phyloP scores from a whole-genome alignment of 495 filamentous ascomycete genomes.

The Pyronema domesticum region DNA sequence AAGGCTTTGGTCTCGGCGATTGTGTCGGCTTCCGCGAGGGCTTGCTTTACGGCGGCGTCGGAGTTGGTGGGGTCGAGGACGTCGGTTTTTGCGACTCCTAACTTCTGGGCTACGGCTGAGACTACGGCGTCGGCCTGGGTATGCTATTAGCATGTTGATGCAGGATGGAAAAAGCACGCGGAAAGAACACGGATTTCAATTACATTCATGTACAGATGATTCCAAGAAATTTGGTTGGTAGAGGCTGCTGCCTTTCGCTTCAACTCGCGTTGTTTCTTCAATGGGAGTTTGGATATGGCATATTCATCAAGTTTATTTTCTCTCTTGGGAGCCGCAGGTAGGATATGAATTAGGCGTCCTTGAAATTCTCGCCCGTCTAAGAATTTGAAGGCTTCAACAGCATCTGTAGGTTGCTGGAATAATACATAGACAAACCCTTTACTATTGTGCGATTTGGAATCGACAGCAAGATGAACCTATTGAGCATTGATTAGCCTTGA shows the following conservation, averaged over 20 bases:
- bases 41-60: constrained; percentile 87
- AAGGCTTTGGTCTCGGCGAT: constrained; percentile 93
- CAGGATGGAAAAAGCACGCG: not conserved
- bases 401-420: constrained; percentile 48
- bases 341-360: constrained; percentile 74
- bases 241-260: constrained; percentile 63
- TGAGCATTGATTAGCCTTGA: constrained; percentile 21
- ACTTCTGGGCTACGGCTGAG: constrained; percentile 66
- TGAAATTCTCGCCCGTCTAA: constrained; percentile 74
- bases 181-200: constrained; percentile 1
- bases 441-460: constrained; percentile 41
- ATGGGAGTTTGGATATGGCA: constrained; percentile 65
- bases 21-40: constrained; percentile 85
- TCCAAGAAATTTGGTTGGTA: constrained; percentile 78
- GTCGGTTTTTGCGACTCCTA: constrained; percentile 77
- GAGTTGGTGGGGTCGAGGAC: constrained; percentile 84
- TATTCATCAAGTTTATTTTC: constrained; percentile 72
- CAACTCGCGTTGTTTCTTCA: constrained; percentile 85
- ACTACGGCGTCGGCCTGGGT: constrained; percentile 67
- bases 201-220: constrained; percentile 92
- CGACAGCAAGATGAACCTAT: constrained; percentile 67
- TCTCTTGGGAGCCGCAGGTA: constrained; percentile 63
- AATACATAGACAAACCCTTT: constrained; percentile 87
- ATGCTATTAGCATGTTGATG: constrained; percentile 7
- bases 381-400: constrained; percentile 54